These are phyloP conservation scores for Ustilago curta DNA, from an alignment of 1,284 basidiomycete genomes.

Conservation along the genomic window DNA sequence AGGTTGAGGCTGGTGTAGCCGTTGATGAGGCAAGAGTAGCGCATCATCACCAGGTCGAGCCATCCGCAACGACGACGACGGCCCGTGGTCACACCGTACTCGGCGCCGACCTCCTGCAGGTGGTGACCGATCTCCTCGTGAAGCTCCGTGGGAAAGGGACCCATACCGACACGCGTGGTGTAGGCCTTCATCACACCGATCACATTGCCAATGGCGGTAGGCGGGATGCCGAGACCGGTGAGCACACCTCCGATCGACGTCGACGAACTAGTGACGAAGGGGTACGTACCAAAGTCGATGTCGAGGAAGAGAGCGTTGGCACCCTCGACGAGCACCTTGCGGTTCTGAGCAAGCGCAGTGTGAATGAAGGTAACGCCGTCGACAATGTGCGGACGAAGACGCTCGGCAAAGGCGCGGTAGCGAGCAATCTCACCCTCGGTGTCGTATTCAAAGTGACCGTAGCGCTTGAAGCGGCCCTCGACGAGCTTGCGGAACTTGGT, in stretches of 20 bases:
- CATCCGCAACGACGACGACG: conserved; percentile 92
- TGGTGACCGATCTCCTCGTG: conserved; percentile 86
- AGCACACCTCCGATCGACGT: conserved; percentile 94
- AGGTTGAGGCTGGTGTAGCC: conserved; percentile 94
- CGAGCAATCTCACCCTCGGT: conserved; percentile 94
- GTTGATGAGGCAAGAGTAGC: conserved; percentile 92
- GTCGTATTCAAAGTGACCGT: conserved; percentile 98
- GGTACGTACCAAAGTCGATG: conserved; percentile 96
- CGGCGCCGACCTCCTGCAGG: conserved; percentile 91
- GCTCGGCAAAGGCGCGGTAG: conserved; percentile 87
- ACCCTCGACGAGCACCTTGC: conserved; percentile 91
- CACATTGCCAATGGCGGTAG: conserved; percentile 82
- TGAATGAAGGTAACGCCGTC: conserved; percentile 90
- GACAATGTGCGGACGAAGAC: conserved; percentile 87
- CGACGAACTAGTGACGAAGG: conserved; percentile 93
- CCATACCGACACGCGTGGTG: conserved; percentile 95
- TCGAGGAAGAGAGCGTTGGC: conserved; percentile 99
- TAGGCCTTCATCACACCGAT: conserved; percentile 98
- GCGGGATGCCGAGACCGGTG: conserved; percentile 94
- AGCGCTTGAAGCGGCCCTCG: conserved; percentile 96
- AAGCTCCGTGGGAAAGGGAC: conserved; percentile 97
- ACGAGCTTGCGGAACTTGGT: conserved; percentile 94
- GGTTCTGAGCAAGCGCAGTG: conserved; percentile 78
- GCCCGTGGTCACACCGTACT: conserved; percentile 93
- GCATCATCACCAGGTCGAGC: conserved; percentile 95